Percentiles rank a stretch among this genome's conserved stretches.
Evolutionary conservation across 1,284 basidiomycete genomes (phyloP).

Genomic region (Schizophyllum commune): DNA sequence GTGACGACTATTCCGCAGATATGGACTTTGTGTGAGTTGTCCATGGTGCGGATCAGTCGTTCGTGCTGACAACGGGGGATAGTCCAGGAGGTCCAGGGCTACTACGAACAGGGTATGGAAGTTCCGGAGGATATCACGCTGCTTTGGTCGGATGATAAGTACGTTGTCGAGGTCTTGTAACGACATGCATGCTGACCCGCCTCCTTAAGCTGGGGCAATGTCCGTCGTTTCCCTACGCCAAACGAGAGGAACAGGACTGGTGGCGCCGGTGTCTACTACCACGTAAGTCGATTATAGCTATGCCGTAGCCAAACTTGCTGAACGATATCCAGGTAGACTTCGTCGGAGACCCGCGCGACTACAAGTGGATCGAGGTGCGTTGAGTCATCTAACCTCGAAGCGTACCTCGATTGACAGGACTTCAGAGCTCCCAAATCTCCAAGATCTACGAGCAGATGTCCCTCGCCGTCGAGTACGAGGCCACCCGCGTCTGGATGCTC

Average conservation of each 20-base stretch:
- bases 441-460: constrained; percentile 60
- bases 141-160: constrained; percentile 60
- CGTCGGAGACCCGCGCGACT: constrained; percentile 48
- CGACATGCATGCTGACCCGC: background rate
- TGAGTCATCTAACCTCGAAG: background rate
- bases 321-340: constrained; percentile 34
- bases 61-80: background rate
- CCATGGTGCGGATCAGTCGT: background rate
- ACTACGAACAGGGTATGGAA: constrained; percentile 54
- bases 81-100: constrained; percentile 64
- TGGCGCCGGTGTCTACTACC: constrained; percentile 65
- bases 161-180: constrained; percentile 10
- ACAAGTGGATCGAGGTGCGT: constrained; percentile 53
- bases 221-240: constrained; percentile 45
- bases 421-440: too few relatives aligned
- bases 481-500: constrained; percentile 49
- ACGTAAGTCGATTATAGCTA: constrained; percentile 27
- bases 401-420: background rate
- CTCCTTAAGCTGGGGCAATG: constrained; percentile 45
- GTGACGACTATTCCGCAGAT: constrained; percentile 52
- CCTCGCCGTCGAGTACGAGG: constrained; percentile 48
- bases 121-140: constrained; percentile 50
- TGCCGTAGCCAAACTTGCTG: too few relatives aligned
- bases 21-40: constrained; percentile 51
- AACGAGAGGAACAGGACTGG: constrained; percentile 50